Evolutionary conservation across 2,329 filamentous ascomycete species (phyloP).

Genomic region (Purpureocillium lavendulum): DNA sequence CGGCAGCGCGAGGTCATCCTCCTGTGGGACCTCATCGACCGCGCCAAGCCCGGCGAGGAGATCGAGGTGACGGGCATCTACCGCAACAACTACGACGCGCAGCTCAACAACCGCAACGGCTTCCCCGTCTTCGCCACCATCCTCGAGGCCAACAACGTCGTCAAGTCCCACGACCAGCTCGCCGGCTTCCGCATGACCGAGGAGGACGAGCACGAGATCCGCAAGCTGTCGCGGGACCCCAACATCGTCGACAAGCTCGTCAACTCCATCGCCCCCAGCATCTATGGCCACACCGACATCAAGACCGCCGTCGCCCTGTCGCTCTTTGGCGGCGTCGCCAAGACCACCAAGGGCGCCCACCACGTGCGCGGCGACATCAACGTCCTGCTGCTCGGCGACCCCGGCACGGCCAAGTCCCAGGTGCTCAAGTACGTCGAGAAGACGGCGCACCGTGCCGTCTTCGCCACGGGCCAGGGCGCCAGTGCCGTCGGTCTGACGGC

Average conservation of each 20-base stretch:
- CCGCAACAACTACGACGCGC: slow-evolving; percentile 95
- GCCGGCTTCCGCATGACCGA: slow-evolving; percentile 94
- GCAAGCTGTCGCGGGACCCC: slow-evolving; percentile 78
- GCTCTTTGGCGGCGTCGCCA: slow-evolving; percentile 89
- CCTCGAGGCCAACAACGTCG: slow-evolving; percentile 91
- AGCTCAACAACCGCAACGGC: slow-evolving; percentile 96
- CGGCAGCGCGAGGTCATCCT: slow-evolving; percentile 91
- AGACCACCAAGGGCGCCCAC: slow-evolving; percentile 81
- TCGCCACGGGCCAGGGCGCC: slow-evolving; percentile 94
- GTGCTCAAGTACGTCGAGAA: slow-evolving; percentile 97
- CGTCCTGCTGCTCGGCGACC: slow-evolving; percentile 89
- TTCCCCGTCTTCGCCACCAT: slow-evolving; percentile 98
- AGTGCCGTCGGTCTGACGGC: slow-evolving; percentile 96
- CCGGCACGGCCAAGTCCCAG: slow-evolving; percentile 96
- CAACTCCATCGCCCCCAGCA: slow-evolving; percentile 89
- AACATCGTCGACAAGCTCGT: slow-evolving; percentile 90
- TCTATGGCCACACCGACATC: slow-evolving; percentile 93
- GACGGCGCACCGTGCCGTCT: slow-evolving; percentile 92
- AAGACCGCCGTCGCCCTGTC: slow-evolving; percentile 94
- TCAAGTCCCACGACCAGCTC: slow-evolving; percentile 95
- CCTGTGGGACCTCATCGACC: slow-evolving; percentile 94
- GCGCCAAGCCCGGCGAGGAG: slow-evolving; percentile 93
- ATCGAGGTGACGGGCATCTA: slow-evolving; percentile 96
- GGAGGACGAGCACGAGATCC: slow-evolving; percentile 87
- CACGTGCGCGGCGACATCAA: slow-evolving; percentile 97